These are phyloP conservation scores for Clarireedia homoeocarpa DNA, from an alignment of 2,329 filamentous ascomycete species.

Conservation along the genomic window DNA sequence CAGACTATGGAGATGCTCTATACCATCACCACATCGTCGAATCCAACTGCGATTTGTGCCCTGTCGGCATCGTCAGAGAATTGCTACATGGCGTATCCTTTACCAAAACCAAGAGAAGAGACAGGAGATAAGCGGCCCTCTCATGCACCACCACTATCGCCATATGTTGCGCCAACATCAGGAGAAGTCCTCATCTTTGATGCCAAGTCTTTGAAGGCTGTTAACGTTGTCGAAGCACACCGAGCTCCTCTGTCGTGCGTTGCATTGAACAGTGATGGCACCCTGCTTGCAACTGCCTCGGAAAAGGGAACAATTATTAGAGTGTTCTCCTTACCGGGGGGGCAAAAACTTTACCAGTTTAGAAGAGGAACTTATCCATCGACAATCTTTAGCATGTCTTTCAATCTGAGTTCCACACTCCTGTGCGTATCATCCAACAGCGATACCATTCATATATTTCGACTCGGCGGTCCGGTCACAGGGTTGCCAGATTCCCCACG, in stretches of 20 bases:
- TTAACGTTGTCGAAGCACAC: slow-evolving; percentile 94
- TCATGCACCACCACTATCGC: slow-evolving; percentile 75
- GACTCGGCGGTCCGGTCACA: slow-evolving; percentile 48
- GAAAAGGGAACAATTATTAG: slow-evolving; percentile 97
- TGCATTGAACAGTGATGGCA: slow-evolving; percentile 86
- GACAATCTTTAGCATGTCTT: slow-evolving; percentile 97
- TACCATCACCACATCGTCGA: slow-evolving; percentile 89
- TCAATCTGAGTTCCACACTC: slow-evolving; percentile 88
- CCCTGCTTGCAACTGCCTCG: slow-evolving; percentile 84
- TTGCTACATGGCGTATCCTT: slow-evolving; percentile 89
- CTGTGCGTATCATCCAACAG: slow-evolving; percentile 94
- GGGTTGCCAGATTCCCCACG: slow-evolving; percentile 29
- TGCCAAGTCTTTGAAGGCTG: slow-evolving; percentile 77
- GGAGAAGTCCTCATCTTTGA: slow-evolving; percentile 94
- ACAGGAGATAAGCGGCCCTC: slow-evolving; percentile 52
- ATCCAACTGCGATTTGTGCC: slow-evolving; percentile 83
- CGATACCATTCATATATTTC: slow-evolving; percentile 95
- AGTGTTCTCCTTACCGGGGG: slow-evolving; percentile 85
- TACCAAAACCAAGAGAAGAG: slow-evolving; percentile 65
- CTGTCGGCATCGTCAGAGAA: slow-evolving; percentile 91
- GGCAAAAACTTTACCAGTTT: slow-evolving; percentile 93
- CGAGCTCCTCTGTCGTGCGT: slow-evolving; percentile 86
- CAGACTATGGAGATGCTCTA: slow-evolving; percentile 95
- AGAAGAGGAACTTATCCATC: slow-evolving; percentile 91
- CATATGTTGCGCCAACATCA: slow-evolving; percentile 74